Evolutionary conservation across 208 protist genomes (phyloP).

Genomic region (Leishmania tropica): DNA sequence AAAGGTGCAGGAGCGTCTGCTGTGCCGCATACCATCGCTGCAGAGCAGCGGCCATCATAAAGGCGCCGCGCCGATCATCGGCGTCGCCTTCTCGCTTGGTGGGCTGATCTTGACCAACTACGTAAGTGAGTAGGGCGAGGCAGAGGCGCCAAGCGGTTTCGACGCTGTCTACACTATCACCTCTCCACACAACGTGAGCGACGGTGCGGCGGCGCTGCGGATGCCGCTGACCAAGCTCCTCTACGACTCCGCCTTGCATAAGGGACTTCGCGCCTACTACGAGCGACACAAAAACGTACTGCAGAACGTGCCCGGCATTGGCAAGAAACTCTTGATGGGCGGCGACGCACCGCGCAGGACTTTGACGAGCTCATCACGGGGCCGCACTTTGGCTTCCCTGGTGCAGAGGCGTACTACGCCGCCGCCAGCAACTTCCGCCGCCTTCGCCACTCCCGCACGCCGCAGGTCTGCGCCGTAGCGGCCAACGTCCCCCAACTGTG

Average conservation of each 20-base stretch:
- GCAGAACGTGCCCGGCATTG: conserved; percentile 31
- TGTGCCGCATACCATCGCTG: conserved; percentile 14
- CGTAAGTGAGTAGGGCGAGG: conserved; percentile 51
- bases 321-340: conserved; percentile 30
- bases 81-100: conserved; percentile 64
- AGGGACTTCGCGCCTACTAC: conserved; percentile 44
- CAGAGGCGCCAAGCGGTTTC: conserved; percentile 19
- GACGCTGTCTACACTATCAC: conserved; percentile 48
- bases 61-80: conserved; percentile 47
- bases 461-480: conserved; percentile 47
- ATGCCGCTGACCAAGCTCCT: conserved; percentile 11
- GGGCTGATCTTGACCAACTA: conserved; percentile 69
- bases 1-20: conserved; percentile 9
- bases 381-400: conserved; percentile 51
- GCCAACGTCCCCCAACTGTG: conserved; percentile 58
- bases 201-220: conserved; percentile 29
- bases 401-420: conserved; percentile 47
- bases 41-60: not conserved
- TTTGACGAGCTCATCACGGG: conserved; percentile 56
- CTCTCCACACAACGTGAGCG: conserved; percentile 50
- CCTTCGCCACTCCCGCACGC: conserved; percentile 37
- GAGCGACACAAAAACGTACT: conserved; percentile 50
- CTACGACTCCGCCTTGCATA: conserved; percentile 33
- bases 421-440: conserved; percentile 40
- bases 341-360: conserved; percentile 28